phyloP scores from a whole-genome alignment of 1,284 basidiomycete species.

The Schizophyllum commune region DNA sequence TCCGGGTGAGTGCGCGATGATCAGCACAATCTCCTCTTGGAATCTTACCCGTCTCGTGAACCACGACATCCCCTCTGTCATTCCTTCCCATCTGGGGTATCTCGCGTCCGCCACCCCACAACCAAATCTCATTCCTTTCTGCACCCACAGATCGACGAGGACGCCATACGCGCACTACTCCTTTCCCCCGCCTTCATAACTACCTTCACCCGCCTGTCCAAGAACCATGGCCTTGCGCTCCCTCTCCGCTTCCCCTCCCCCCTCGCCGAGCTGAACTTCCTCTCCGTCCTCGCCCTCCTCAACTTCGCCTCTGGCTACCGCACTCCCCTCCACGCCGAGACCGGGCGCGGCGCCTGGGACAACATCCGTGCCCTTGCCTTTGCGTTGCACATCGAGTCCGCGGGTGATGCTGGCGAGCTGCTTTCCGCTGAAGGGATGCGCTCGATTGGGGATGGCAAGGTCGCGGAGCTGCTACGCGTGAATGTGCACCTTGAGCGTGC shows the following conservation, averaged over 20 bases:
- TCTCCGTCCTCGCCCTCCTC: slow-evolving; percentile 64
- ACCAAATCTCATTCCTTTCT: no score
- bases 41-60: no score
- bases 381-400: slow-evolving; percentile 60
- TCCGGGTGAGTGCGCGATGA: not conserved
- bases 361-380: slow-evolving; percentile 68
- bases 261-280: slow-evolving; percentile 65
- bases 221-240: slow-evolving; percentile 59
- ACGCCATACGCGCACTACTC: slow-evolving; percentile 52
- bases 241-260: slow-evolving; percentile 70
- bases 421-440: slow-evolving; percentile 64
- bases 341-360: slow-evolving; percentile 74
- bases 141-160: slow-evolving; percentile 39
- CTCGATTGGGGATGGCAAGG: slow-evolving; percentile 38
- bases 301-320: slow-evolving; percentile 81
- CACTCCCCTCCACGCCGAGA: slow-evolving; percentile 56
- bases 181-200: slow-evolving; percentile 54
- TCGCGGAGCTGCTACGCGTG: slow-evolving; percentile 70
- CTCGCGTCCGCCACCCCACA: no score
- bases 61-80: no score
- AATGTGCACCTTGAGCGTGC: slow-evolving; percentile 61
- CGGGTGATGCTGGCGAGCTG: slow-evolving; percentile 47
- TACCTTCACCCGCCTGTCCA: slow-evolving; percentile 56
- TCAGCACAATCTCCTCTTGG: not conserved
- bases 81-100: no score